Percentiles rank a stretch among this genome's conserved stretches.
phyloP scores from a whole-genome alignment of 805 yeast species.

The Ogataea minuta region DNA sequence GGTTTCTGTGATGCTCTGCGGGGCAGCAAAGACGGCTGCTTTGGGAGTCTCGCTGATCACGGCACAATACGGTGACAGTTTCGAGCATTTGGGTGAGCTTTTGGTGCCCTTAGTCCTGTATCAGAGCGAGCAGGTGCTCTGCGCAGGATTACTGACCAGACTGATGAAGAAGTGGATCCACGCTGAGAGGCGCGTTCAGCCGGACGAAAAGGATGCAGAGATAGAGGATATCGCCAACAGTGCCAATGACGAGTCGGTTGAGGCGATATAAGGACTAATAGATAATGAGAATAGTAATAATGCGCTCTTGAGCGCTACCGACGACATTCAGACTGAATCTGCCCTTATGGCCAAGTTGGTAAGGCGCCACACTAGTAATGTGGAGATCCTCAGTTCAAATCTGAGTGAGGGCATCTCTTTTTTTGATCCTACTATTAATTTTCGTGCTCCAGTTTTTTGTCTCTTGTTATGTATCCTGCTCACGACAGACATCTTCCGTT shows the following conservation, averaged over 20 bases:
- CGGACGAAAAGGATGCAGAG: background rate
- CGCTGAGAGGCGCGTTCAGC: slow-evolving; percentile 29
- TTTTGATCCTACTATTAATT: background rate
- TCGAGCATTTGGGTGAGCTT: slow-evolving; percentile 62
- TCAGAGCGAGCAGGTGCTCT: slow-evolving; percentile 82
- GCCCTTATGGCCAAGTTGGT: slow-evolving; percentile 38
- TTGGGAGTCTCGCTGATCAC: slow-evolving; percentile 82
- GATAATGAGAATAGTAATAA: too few species aligned
- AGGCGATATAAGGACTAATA: too few species aligned
- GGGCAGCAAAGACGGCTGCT: slow-evolving; percentile 93
- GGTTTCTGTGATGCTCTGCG: slow-evolving; percentile 79
- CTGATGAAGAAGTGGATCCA: slow-evolving; percentile 70
- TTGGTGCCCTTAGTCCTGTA: slow-evolving; percentile 82
- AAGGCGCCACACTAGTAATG: slow-evolving; percentile 38
- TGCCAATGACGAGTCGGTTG: too few species aligned
- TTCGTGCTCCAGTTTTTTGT: too few species aligned
- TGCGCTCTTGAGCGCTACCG: too few species aligned
- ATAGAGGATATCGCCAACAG: too few species aligned
- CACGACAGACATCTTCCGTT: slow-evolving; percentile 19
- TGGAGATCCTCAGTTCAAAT: slow-evolving; percentile 37
- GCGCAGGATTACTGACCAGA: slow-evolving; percentile 70
- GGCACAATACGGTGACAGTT: slow-evolving; percentile 56
- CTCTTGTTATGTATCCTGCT: slow-evolving; percentile 1
- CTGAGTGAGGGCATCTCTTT: slow-evolving; percentile 33
- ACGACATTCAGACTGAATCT: too few species aligned